Evolutionary conservation across 345 rosid genomes (phyloP), one percentile per base, ranked within the genome.

Genomic region (Brassica carinata): DNA sequence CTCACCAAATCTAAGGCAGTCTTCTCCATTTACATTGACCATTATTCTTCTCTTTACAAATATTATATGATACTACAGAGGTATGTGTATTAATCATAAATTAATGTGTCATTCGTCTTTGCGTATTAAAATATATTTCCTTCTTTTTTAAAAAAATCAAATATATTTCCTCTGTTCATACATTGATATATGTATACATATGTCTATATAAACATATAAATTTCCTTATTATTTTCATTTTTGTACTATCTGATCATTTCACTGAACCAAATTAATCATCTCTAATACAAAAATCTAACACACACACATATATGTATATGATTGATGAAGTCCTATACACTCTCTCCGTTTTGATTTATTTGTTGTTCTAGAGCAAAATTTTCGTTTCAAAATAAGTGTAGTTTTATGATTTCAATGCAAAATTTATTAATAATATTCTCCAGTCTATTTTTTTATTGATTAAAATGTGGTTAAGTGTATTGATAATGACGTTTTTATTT

Each of bases 1-100:
- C 78, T 79, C 82, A 67, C 67, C 69, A 79, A 73, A 73, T 67
- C 29, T 79, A 78, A 79, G 74, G 38, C 78, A 59, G 69, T 79
- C 77, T 79, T 63, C 77, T 73, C 82, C 62, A 43, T 43, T 67
- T 9, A 38, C 36, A 48, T 79, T 79, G 78, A 73, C 74, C 55
- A 79, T 30, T 67, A 55, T 73, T 67, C 63, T 43, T 43, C 8
- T 72, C 48, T 71, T 77, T 34, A 15, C 13, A 15, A 64, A 34
- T 65, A 34, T 15, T 65, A 33, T 33, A 33, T 33, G 62, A 43
- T 67, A 62, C 7, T 55, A 7, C 6, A 6, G 14, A 23, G 26
- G 26, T 23, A 23, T 23, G 26, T 23, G 26, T 23, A 23, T 23
- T 23, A 23, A 23, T 23, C 26, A 23, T 23, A 23, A 23, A 23